phyloP scores from a whole-genome alignment of 129 eudicot species.

The Lactuca sativa region DNA sequence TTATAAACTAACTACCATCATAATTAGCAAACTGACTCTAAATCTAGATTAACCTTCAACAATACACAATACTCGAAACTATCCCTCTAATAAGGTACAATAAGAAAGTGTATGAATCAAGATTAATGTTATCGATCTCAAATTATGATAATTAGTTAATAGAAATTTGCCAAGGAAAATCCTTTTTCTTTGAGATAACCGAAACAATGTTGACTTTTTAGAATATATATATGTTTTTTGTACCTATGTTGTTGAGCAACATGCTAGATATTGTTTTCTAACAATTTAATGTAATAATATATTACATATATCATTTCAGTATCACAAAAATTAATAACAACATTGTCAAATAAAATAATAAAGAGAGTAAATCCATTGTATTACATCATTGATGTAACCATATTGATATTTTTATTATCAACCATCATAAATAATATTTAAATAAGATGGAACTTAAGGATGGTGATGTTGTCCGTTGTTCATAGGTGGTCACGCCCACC shows the following conservation, averaged over 20 bases:
- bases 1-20: too few relatives aligned
- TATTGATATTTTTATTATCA: neutral
- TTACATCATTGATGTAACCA: too few relatives aligned
- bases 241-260: neutral
- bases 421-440: neutral
- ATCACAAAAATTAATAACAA: too few relatives aligned
- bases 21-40: too few relatives aligned
- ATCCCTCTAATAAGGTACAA: neutral
- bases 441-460: neutral
- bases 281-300: too few relatives aligned
- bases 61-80: neutral
- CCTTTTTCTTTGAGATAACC: neutral
- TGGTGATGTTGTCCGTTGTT: slow-evolving; percentile 6
- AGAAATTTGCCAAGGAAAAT: neutral
- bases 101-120: neutral
- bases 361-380: too few relatives aligned
- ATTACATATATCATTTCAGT: too few relatives aligned
- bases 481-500: slow-evolving; percentile 22
- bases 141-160: too few relatives aligned
- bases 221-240: neutral
- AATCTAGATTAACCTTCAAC: too few relatives aligned
- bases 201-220: neutral
- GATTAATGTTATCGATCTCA: neutral
- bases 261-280: neutral
- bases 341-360: too few relatives aligned